These are phyloP conservation scores for Brassica rapa DNA, from an alignment of 345 rosid species.

Conservation along the genomic window DNA sequence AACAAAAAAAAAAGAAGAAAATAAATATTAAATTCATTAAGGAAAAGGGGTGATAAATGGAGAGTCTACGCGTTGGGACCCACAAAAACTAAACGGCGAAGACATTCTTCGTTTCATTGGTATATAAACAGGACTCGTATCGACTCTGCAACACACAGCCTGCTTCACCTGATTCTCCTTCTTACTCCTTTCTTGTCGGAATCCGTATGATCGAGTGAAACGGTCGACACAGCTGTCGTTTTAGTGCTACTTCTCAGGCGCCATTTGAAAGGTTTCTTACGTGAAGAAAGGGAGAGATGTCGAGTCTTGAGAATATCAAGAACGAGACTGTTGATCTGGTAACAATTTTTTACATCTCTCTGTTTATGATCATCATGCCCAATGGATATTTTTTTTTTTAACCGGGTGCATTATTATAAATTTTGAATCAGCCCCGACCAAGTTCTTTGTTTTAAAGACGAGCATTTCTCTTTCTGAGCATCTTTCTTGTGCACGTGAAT, in stretches of 20 bases:
- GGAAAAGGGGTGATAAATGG: not conserved
- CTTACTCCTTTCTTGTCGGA: not conserved
- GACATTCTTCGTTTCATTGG: slow-evolving; percentile 18
- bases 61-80: slow-evolving; percentile 17
- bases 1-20: not conserved
- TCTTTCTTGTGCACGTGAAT: not conserved
- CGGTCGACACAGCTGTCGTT: not conserved
- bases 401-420: too few species aligned
- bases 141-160: slow-evolving; percentile 25
- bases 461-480: slow-evolving; percentile 11
- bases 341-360: slow-evolving; percentile 4
- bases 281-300: slow-evolving; percentile 40
- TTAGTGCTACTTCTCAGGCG: not conserved
- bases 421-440: not conserved
- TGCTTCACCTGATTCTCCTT: slow-evolving; percentile 12
- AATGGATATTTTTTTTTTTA: not conserved
- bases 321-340: slow-evolving; percentile 83
- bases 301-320: slow-evolving; percentile 62
- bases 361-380: not conserved
- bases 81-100: slow-evolving; percentile 25
- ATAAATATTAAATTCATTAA: not conserved
- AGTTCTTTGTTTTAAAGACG: not conserved
- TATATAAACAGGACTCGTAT: slow-evolving; percentile 32
- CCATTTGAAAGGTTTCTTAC: not conserved
- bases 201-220: not conserved